phyloP scores from a whole-genome alignment of 257 asterid species.

The Solanum boliviense region DNA sequence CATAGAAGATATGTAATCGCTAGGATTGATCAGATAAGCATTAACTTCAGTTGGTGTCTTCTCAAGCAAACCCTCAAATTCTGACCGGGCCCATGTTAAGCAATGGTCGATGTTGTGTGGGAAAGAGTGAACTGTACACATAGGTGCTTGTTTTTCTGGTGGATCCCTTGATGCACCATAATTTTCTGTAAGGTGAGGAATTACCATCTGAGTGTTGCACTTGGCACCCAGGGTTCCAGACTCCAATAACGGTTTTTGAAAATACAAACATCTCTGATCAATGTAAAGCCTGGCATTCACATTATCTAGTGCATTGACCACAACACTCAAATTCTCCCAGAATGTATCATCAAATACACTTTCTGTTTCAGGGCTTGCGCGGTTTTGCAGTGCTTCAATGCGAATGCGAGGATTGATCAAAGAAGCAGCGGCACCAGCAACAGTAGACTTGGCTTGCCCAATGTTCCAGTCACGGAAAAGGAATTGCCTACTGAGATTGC shows the following conservation, averaged over 20 bases:
- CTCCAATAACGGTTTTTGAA: constrained; percentile 85
- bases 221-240: constrained; percentile 92
- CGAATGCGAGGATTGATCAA: constrained; percentile 55
- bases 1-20: constrained; percentile 63
- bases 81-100: constrained; percentile 97
- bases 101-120: constrained; percentile 94
- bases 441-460: constrained; percentile 90
- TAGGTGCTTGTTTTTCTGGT: constrained; percentile 95
- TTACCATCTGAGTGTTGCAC: constrained; percentile 89
- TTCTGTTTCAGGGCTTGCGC: constrained; percentile 84
- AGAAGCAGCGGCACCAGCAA: constrained; percentile 76
- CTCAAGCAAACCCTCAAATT: constrained; percentile 90
- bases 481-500: constrained; percentile 96
- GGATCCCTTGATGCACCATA: constrained; percentile 96
- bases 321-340: constrained; percentile 78
- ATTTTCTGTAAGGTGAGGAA: constrained; percentile 85
- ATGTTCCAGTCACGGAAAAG: constrained; percentile 93
- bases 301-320: constrained; percentile 87
- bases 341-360: constrained; percentile 73
- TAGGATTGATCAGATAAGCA: constrained; percentile 66
- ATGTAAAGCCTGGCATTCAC: constrained; percentile 92
- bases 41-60: constrained; percentile 88
- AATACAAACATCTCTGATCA: constrained; percentile 89
- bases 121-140: constrained; percentile 93
- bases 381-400: constrained; percentile 88